phyloP scores from a whole-genome alignment of 1,139 yeast species.

The Kurtzmaniella quercitrusa region DNA sequence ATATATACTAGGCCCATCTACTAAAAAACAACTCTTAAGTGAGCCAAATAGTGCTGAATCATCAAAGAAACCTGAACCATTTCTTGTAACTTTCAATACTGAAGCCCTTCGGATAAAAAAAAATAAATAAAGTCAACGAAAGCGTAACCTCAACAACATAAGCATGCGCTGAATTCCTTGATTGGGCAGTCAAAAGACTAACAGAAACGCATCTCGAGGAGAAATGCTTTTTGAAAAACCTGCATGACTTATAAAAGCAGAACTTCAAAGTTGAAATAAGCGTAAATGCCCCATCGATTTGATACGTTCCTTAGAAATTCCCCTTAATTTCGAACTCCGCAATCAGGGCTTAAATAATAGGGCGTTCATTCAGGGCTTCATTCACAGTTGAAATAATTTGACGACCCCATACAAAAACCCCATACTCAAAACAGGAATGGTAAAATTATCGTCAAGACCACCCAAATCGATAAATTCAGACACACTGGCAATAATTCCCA shows the following conservation, averaged over 20 bases:
- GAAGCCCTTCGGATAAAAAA: background rate
- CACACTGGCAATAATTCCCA: conserved; percentile 79
- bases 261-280: background rate
- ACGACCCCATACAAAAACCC: conserved; percentile 51
- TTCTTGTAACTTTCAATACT: no score
- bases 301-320: background rate
- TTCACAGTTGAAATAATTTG: conserved; percentile 2
- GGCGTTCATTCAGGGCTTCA: no score
- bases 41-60: no score
- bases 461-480: conserved; percentile 77
- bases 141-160: background rate
- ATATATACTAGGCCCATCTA: no score
- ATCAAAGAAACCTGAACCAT: no score
- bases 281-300: background rate
- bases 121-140: background rate
- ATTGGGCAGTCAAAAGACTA: background rate
- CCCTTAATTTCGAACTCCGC: no score
- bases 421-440: conserved; percentile 85
- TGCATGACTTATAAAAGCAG: background rate
- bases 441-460: conserved; percentile 84
- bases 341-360: no score
- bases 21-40: no score
- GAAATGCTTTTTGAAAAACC: background rate
- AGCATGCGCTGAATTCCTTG: background rate
- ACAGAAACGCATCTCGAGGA: background rate